Conservation (phyloP, 805 yeast genomes). For the Yamadazyma olivae region DNA sequence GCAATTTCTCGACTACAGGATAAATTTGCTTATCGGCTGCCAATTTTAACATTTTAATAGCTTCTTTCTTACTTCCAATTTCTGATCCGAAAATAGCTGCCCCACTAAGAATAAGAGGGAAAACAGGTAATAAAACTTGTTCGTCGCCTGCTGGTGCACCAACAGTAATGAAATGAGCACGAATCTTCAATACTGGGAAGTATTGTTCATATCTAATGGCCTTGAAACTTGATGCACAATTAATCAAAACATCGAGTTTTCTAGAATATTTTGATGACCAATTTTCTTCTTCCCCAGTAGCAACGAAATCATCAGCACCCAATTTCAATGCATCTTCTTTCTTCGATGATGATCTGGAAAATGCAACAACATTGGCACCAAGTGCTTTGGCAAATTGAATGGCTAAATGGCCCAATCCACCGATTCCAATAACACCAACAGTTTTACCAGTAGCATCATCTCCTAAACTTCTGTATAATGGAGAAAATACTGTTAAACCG, state of each 20-base stretch:
- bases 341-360: slow-evolving; percentile 27
- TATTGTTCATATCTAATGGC: slow-evolving; percentile 49
- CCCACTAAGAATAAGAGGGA: slow-evolving; percentile 21
- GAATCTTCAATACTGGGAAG: slow-evolving; percentile 26
- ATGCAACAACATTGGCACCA: slow-evolving; percentile 60
- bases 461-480: slow-evolving; percentile 31
- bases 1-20: slow-evolving; percentile 34
- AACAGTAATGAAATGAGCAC: slow-evolving; percentile 22
- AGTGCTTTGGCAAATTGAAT: slow-evolving; percentile 57
- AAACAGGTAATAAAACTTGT: slow-evolving; percentile 18
- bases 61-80: slow-evolving; percentile 34
- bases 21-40: slow-evolving; percentile 33
- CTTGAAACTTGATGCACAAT: slow-evolving; percentile 50
- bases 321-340: slow-evolving; percentile 27
- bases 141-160: slow-evolving; percentile 26
- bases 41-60: slow-evolving; percentile 32
- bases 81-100: slow-evolving; percentile 25
- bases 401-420: slow-evolving; percentile 67
- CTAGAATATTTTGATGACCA: slow-evolving; percentile 32
- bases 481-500: slow-evolving; percentile 53
- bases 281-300: slow-evolving; percentile 48
- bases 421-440: slow-evolving; percentile 63
- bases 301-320: slow-evolving; percentile 38
- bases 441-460: slow-evolving; percentile 25
- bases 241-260: slow-evolving; percentile 50